Base-by-base conservation (phyloP, 768 basidiomycete species). In the Lyophyllum shimeji region DNA sequence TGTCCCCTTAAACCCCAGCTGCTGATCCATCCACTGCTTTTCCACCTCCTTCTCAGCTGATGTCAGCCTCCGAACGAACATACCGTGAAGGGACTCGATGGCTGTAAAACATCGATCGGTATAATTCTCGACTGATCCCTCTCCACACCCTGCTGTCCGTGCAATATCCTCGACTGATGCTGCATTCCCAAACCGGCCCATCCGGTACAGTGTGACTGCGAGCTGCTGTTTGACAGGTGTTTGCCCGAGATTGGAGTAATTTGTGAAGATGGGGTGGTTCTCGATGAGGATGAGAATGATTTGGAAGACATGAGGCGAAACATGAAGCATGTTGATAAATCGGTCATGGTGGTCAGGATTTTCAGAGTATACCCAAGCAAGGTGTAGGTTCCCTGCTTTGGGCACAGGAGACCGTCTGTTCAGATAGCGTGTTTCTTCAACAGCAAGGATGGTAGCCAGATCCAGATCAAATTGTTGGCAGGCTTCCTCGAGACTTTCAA, bases 181-280 rank as follows among this genome's bases (percentile, higher is more conserved):
- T 15, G 33, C 62, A 61, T 67, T 68, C 8, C 67, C 64, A 60
- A 49, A 62, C 8, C 58, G n/a, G n/a, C 67, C 62, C 57, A 68
- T 56, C 5, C 55, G 51, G 47, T 62, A 68, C 2, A 69, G 64
- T 4, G 61, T 52, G 20, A 67, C 59, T 20, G 68, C 68, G 31
- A 69, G 61, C 44, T 69, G 68, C 11, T 46, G 15, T 17, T 58
- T 55, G 33, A 67, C 63, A 53, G 62, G 55, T 17, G 53, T 33
- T 34, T 64, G 63, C 17, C 47, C n/a, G 20, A 51, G 43, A 53
- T 58, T 53, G 11, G 56, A 58, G n/a, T 29, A 5, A 29, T 29
- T 29, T 4, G 29, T 29, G 29, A 29, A 29, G 5, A 29, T 9
- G 9, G 29, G 29, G 9, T 29, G 29, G 29, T 29, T 9, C 9